These are phyloP conservation scores for Dactylellina sp. DNA, from an alignment of 2,329 filamentous ascomycete genomes.

Conservation along the genomic window DNA sequence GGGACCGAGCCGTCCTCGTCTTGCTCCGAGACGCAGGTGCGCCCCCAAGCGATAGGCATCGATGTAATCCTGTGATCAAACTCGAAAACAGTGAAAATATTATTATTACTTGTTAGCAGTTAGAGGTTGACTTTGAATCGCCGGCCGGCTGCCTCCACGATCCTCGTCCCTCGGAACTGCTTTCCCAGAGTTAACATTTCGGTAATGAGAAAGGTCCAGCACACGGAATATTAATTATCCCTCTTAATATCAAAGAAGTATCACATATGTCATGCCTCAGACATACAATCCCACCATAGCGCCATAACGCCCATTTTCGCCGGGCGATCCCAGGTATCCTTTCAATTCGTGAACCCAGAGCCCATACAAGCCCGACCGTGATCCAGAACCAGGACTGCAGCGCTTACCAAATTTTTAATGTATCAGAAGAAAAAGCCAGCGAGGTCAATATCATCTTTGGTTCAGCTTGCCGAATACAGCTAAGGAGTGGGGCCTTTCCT, in stretches of 20 bases:
- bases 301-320: conserved; percentile 20
- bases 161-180: conserved; percentile 1
- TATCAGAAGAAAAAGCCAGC: background rate
- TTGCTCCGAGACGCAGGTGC: no score
- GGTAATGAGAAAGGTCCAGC: conserved; percentile 10
- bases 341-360: conserved; percentile 7
- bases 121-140: conserved; percentile 13
- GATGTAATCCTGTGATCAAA: conserved; percentile 25
- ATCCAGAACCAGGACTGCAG: conserved; percentile 24
- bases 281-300: conserved; percentile 8
- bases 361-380: background rate
- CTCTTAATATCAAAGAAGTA: conserved; percentile 16
- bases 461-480: conserved; percentile 34
- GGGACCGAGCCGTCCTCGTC: background rate
- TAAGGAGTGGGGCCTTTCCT: conserved; percentile 9
- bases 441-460: conserved; percentile 15
- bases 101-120: conserved; percentile 10
- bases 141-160: conserved; percentile 29
- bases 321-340: conserved; percentile 30
- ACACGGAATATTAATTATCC: conserved; percentile 35
- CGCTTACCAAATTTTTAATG: conserved; percentile 17
- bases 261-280: conserved; percentile 32
- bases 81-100: conserved; percentile 6
- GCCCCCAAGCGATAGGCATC: conserved; percentile 21
- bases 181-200: conserved; percentile 8